These are phyloP conservation scores for Ophiocordyceps robertsii DNA, from an alignment of 2,329 filamentous ascomycete species.

Conservation along the genomic window DNA sequence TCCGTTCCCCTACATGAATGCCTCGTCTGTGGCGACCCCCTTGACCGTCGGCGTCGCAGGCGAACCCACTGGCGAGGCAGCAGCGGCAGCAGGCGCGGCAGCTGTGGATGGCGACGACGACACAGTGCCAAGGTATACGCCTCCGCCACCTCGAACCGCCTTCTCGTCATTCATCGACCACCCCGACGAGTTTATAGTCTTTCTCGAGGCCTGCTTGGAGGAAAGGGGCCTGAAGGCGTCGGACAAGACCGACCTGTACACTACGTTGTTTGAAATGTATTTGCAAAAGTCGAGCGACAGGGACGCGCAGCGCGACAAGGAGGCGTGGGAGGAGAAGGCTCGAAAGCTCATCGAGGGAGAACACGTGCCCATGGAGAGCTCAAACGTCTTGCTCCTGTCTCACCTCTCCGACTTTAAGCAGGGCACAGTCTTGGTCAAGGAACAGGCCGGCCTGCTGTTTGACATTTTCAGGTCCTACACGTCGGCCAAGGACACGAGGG, in stretches of 20 bases:
- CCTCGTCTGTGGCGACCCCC: conserved; percentile 41
- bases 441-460: conserved; percentile 80
- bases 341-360: conserved; percentile 76
- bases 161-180: conserved; percentile 97
- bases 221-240: conserved; percentile 56
- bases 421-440: conserved; percentile 82
- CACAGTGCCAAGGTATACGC: conserved; percentile 48
- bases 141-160: conserved; percentile 73
- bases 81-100: conserved; percentile 17
- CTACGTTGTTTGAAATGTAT: conserved; percentile 97
- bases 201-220: conserved; percentile 76
- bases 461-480: conserved; percentile 98
- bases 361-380: conserved; percentile 79
- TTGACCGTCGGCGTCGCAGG: conserved; percentile 34
- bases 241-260: conserved; percentile 78
- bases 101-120: conserved; percentile 33
- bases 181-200: conserved; percentile 78
- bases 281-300: conserved; percentile 73
- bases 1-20: conserved; percentile 74
- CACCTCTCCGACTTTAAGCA: conserved; percentile 83
- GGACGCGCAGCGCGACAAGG: conserved; percentile 50
- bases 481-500: conserved; percentile 76
- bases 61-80: conserved; percentile 36
- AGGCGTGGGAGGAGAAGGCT: conserved; percentile 81
- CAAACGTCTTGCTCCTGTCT: conserved; percentile 84